Percentiles rank a stretch among this genome's conserved stretches.
These are phyloP conservation scores for Dendrobium catenatum DNA, from an alignment of 106 monocot species.

Conservation along the genomic window DNA sequence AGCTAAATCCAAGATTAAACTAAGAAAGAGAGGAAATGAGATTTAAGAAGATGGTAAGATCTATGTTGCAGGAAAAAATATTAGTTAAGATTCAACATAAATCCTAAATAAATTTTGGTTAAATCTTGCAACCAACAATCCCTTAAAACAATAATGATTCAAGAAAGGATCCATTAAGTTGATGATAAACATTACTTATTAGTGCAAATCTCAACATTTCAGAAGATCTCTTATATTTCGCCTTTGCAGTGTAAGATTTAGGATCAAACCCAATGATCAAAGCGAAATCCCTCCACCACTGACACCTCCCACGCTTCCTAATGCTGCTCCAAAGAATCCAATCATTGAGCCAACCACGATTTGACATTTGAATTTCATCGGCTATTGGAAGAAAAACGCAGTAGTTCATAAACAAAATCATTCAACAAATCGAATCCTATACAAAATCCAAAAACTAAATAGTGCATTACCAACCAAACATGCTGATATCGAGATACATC, in stretches of 20 bases:
- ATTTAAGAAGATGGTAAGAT: too few relatives aligned
- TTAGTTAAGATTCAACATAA: background rate
- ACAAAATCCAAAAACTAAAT: background rate
- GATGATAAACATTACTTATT: too few relatives aligned
- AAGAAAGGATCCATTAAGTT: too few relatives aligned
- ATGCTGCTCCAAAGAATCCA: conserved; percentile 63
- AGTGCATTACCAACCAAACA: conserved; percentile 22
- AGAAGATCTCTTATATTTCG: conserved; percentile 42
- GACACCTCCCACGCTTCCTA: conserved; percentile 76
- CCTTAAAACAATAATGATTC: background rate
- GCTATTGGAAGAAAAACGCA: conserved; percentile 6
- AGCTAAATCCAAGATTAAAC: too few relatives aligned
- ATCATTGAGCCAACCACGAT: conserved; percentile 51
- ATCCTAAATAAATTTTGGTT: background rate
- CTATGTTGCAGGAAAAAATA: too few relatives aligned
- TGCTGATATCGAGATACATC: conserved; percentile 22
- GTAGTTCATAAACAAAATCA: background rate
- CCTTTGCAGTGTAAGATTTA: conserved; percentile 66
- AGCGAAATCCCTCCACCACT: conserved; percentile 66
- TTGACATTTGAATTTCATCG: conserved; percentile 58
- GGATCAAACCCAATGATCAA: conserved; percentile 77
- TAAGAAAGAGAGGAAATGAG: too few relatives aligned
- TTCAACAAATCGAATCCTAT: background rate
- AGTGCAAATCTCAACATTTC: too few relatives aligned
- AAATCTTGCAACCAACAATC: background rate